A percentile compares a stretch with the other conserved stretches of the same genome.
Evolutionary conservation across 768 basidiomycete species (phyloP).

Genomic region (Lenzites betulinus): DNA sequence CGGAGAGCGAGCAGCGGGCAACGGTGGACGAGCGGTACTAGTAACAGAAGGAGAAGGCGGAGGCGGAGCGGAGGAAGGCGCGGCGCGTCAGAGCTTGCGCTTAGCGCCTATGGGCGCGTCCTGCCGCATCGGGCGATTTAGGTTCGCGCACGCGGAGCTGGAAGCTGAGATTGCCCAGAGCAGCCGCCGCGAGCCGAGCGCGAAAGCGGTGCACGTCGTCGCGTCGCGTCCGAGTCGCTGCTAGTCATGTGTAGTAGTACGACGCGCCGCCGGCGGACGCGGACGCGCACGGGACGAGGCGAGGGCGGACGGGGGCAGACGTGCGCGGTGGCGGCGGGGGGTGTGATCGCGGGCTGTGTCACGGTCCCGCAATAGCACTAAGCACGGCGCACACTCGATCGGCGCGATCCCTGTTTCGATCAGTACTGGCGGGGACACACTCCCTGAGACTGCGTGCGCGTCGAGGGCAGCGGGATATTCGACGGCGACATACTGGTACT

Average conservation of each 20-base stretch:
- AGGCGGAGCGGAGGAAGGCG: background rate
- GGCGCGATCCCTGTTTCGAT: slow-evolving; percentile 3
- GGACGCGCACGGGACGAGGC: too few relatives aligned
- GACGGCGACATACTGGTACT: background rate
- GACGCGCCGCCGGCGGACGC: too few relatives aligned
- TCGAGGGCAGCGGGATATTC: too few relatives aligned
- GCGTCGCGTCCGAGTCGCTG: too few relatives aligned
- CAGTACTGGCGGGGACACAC: background rate
- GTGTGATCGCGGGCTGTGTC: background rate
- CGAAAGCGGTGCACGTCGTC: slow-evolving; percentile 12
- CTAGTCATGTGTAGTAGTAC: too few relatives aligned
- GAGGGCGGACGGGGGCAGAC: too few relatives aligned
- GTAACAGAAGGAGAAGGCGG: background rate
- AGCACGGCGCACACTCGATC: background rate
- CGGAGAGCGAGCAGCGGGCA: too few relatives aligned
- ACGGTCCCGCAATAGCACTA: background rate
- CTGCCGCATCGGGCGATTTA: background rate
- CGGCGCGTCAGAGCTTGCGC: background rate
- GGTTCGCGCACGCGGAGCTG: slow-evolving; percentile 15
- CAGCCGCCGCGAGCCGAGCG: slow-evolving; percentile 1
- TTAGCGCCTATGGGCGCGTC: background rate
- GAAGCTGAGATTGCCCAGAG: slow-evolving; percentile 15
- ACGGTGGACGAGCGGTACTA: too few relatives aligned
- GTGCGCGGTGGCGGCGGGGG: background rate
- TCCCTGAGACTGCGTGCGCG: too few relatives aligned